Evolutionary conservation across 352 stramenopile genomes (phyloP).

Genomic region (Pythium utonaiense): DNA sequence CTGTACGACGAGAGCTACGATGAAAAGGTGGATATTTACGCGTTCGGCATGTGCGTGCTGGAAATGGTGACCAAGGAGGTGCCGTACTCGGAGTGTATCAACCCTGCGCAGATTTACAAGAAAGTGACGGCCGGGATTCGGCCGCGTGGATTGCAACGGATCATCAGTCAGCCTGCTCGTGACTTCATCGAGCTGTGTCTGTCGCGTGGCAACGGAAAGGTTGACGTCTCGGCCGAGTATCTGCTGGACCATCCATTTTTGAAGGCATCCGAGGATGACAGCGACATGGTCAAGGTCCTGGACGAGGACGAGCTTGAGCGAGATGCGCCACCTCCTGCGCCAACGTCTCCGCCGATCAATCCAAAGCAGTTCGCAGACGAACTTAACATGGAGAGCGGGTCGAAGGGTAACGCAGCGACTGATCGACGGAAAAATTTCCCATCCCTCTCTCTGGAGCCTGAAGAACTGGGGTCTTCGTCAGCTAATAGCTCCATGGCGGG

Average conservation of each 20-base stretch:
- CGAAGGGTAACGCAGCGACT: conserved; percentile 35
- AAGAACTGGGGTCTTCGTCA: conserved; percentile 42
- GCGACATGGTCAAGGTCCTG: conserved; percentile 71
- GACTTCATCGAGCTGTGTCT: conserved; percentile 87
- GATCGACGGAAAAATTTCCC: conserved; percentile 48
- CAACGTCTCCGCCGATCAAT: conserved; percentile 40
- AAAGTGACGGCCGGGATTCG: conserved; percentile 87
- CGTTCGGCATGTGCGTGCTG: conserved; percentile 99
- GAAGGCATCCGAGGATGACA: conserved; percentile 74
- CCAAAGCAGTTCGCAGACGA: conserved; percentile 62
- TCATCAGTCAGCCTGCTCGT: conserved; percentile 64
- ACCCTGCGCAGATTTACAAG: conserved; percentile 89
- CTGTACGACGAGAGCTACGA: conserved; percentile 98
- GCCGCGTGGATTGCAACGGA: conserved; percentile 62
- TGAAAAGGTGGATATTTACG: conserved; percentile 97
- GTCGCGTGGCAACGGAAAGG: conserved; percentile 68
- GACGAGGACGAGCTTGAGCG: conserved; percentile 65
- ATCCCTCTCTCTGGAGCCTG: conserved; percentile 52
- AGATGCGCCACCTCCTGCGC: conserved; percentile 39
- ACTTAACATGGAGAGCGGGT: conserved; percentile 76
- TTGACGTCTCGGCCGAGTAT: conserved; percentile 83
- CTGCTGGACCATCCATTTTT: conserved; percentile 72
- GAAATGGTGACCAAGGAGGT: conserved; percentile 99
- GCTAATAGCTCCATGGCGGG: conserved; percentile 3
- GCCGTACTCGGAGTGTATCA: conserved; percentile 96